phyloP scores from a whole-genome alignment of 495 filamentous ascomycete genomes.

The Neohortaea acidophila region DNA sequence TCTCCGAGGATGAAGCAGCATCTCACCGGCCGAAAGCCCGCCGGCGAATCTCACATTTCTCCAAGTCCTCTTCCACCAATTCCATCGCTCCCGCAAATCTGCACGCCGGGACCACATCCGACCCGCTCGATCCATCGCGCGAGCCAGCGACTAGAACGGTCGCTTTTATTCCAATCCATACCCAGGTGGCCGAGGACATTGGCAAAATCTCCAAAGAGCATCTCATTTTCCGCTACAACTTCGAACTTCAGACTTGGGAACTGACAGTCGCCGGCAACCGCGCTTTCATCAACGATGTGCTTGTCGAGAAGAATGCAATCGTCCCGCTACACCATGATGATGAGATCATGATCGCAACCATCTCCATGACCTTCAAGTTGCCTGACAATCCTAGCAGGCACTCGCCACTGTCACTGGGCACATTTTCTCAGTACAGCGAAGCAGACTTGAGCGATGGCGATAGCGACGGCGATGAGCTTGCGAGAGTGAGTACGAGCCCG shows the following conservation, averaged over 20 bases:
- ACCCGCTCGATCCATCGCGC: not conserved
- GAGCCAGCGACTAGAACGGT: not conserved
- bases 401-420: not conserved
- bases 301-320: constrained; percentile 43
- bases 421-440: not conserved
- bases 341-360: constrained; percentile 38
- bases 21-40: not conserved
- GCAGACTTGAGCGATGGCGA: not conserved
- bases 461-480: not conserved
- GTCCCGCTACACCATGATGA: constrained; percentile 57
- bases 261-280: constrained; percentile 76
- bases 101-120: constrained; percentile 1
- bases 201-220: constrained; percentile 71
- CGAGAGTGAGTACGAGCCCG: constrained; percentile 1
- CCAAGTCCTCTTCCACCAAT: constrained; percentile 10
- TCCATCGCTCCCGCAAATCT: constrained; percentile 13
- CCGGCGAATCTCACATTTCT: not conserved
- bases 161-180: constrained; percentile 11
- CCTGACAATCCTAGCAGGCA: not conserved
- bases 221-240: constrained; percentile 69
- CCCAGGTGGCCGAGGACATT: constrained; percentile 22
- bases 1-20: not conserved
- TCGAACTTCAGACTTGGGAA: constrained; percentile 56
- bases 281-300: constrained; percentile 64
- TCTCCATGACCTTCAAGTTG: constrained; percentile 13